Evolutionary conservation across 805 yeast genomes (phyloP).

Genomic region (Saccharomycopsis fermentans): DNA sequence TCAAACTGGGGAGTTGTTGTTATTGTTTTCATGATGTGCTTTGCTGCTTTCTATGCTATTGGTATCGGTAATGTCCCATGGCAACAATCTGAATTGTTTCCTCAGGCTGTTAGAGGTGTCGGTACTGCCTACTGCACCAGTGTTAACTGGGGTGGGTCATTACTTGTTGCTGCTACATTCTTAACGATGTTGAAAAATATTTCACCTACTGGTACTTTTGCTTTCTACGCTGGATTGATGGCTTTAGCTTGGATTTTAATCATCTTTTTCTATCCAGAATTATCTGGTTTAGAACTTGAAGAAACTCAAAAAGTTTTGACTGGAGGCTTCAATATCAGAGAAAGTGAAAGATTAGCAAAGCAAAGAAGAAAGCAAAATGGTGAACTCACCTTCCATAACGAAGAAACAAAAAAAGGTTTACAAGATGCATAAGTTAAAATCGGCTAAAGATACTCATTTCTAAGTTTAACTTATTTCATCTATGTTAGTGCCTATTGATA

Average conservation of each 20-base stretch:
- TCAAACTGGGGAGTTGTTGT: constrained; percentile 84
- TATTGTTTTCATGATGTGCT: constrained; percentile 75
- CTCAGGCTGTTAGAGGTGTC: constrained; percentile 85
- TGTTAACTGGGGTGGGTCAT: constrained; percentile 91
- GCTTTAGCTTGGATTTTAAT: constrained; percentile 62
- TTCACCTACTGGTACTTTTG: constrained; percentile 92
- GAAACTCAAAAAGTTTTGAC: constrained; percentile 76
- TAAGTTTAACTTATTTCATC: not conserved
- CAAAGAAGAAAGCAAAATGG: constrained; percentile 28
- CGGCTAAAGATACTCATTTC: not conserved
- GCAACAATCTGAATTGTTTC: constrained; percentile 94
- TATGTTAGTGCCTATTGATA: not conserved
- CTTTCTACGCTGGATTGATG: constrained; percentile 79
- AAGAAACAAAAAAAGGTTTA: not conserved
- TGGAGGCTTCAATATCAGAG: constrained; percentile 79
- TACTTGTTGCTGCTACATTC: constrained; percentile 84
- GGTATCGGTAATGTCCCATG: constrained; percentile 98
- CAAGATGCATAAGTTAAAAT: not conserved
- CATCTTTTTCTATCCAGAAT: constrained; percentile 83
- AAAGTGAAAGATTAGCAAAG: constrained; percentile 45
- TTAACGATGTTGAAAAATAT: constrained; percentile 88
- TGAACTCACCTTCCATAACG: not conserved
- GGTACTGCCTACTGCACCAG: constrained; percentile 90
- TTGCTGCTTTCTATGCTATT: constrained; percentile 82
- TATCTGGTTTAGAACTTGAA: constrained; percentile 81